Base-by-base conservation (phyloP, 2,329 filamentous ascomycete species). In the Exophiala alcalophila region DNA sequence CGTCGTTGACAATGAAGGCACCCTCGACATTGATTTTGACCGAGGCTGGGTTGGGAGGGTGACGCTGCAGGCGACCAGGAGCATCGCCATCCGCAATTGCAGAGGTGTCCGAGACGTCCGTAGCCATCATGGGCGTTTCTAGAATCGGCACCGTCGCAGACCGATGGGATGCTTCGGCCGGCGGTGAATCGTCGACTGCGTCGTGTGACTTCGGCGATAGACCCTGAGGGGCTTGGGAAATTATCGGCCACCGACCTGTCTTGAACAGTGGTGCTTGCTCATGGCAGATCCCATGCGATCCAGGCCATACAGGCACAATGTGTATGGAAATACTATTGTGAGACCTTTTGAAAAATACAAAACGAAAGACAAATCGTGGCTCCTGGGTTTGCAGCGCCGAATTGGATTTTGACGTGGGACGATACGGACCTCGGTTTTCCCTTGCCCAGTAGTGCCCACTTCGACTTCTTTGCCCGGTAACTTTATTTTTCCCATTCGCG, bases 11-110 rank as follows among this genome's bases (percentile, higher is more conserved):
- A 54, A 98, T 97, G 61, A 95, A 96, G 26, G 92, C 92, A 60
- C 91, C 92, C 64, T 89, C 82, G 53, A 97, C 91, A 63, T 98
- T 97, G 71, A 98, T 97, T 68, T 86, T 84, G 59, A 96, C 89
- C 10, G 85, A 70, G 16, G 78, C 78, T 2, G 79, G 78, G 45
- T 78, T 76, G 47, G 70, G 66, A 50, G 81, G 80, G 29, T 76
- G 71, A 27, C 70, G 66, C 39, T 39, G 44, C 4, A 40, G 42
- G 19, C 50, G 52, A 20, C 27, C 39, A 21, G 31, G 30, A 14
- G 34, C 34, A 21, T 49, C 43, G 11, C 31, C 49, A 8, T 50
- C 44, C n/a, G 31, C 31, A 16, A 47, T 44, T 24, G 48, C 42
- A 40, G 42, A 47, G 15, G 33, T 33, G n/a, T 51, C 51, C 3